Percentiles rank a stretch among this genome's conserved stretches.
Conservation (phyloP, 108 stramenopile genomes). For the Skeletonema tropicum region DNA sequence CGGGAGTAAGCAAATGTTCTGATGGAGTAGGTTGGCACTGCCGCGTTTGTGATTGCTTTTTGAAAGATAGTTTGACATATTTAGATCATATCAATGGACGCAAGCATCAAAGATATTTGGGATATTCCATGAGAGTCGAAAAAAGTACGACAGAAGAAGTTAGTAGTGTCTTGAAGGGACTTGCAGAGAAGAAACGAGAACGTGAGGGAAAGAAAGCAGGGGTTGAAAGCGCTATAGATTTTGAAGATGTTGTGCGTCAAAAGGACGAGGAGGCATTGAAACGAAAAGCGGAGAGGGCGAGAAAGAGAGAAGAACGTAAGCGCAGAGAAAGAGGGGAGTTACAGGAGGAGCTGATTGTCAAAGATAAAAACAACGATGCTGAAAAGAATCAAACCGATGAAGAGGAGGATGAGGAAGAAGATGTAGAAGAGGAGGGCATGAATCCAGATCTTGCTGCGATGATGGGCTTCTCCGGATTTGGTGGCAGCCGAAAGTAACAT, state of each 20-base stretch:
- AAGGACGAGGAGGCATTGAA: slow-evolving; percentile 73
- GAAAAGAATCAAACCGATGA: slow-evolving; percentile 17
- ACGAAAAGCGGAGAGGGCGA: slow-evolving; percentile 71
- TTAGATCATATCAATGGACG: slow-evolving; percentile 96
- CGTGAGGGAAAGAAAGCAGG: slow-evolving; percentile 18
- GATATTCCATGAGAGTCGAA: slow-evolving; percentile 95
- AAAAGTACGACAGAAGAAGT: slow-evolving; percentile 86
- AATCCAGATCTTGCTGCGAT: slow-evolving; percentile 90
- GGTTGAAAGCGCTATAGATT: slow-evolving; percentile 36
- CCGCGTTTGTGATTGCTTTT: slow-evolving; percentile 93
- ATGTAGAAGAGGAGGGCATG: slow-evolving; percentile 72
- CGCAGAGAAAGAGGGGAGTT: slow-evolving; percentile 53
- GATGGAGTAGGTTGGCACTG: slow-evolving; percentile 95
- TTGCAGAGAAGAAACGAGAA: slow-evolving; percentile 53
- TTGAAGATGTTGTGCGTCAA: slow-evolving; percentile 66
- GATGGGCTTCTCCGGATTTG: slow-evolving; percentile 96
- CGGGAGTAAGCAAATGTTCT: slow-evolving; percentile 64
- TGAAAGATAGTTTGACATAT: slow-evolving; percentile 93
- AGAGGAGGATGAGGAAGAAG: slow-evolving; percentile 52
- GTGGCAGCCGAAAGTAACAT: slow-evolving; percentile 43
- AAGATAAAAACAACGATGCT: slow-evolving; percentile 27
- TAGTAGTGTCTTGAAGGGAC: slow-evolving; percentile 35
- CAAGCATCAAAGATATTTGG: slow-evolving; percentile 94
- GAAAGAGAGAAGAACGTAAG: slow-evolving; percentile 69
- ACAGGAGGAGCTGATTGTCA: neutral